phyloP scores from a whole-genome alignment of 2,329 filamentous ascomycete species.

The Penicillium sp. region DNA sequence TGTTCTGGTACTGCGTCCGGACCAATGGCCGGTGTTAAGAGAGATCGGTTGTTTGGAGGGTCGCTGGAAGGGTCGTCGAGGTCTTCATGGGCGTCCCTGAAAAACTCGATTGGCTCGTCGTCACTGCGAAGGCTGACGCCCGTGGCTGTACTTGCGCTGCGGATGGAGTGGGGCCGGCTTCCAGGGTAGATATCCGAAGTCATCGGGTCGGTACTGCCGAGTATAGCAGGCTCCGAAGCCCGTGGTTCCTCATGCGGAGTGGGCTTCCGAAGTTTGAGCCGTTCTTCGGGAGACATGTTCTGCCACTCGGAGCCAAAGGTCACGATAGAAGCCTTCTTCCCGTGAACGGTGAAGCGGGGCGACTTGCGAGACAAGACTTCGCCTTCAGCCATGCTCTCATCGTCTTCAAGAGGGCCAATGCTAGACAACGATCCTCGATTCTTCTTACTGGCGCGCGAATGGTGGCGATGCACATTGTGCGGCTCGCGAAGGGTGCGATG shows the following conservation, averaged over 20 bases:
- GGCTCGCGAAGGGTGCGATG: conserved; percentile 86
- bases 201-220: conserved; percentile 29
- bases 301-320: conserved; percentile 94
- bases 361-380: conserved; percentile 74
- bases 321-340: conserved; percentile 95
- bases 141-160: conserved; percentile 66
- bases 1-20: not conserved
- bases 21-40: not conserved
- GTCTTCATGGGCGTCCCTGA: conserved; percentile 23
- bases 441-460: conserved; percentile 67
- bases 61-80: conserved; percentile 11
- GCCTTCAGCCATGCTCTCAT: conserved; percentile 46
- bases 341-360: conserved; percentile 92
- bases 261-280: conserved; percentile 61
- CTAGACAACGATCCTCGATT: conserved; percentile 70
- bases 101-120: conserved; percentile 23
- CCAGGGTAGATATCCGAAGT: conserved; percentile 30
- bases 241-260: conserved; percentile 40
- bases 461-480: conserved; percentile 59
- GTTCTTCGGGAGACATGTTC: conserved; percentile 70
- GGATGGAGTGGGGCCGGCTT: conserved; percentile 59
- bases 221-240: conserved; percentile 31
- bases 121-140: conserved; percentile 51
- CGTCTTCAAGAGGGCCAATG: conserved; percentile 53
- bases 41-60: conserved; percentile 3